Conservation (phyloP, 1,139 yeast genomes). For the Scheffersomyces segobiensis region DNA sequence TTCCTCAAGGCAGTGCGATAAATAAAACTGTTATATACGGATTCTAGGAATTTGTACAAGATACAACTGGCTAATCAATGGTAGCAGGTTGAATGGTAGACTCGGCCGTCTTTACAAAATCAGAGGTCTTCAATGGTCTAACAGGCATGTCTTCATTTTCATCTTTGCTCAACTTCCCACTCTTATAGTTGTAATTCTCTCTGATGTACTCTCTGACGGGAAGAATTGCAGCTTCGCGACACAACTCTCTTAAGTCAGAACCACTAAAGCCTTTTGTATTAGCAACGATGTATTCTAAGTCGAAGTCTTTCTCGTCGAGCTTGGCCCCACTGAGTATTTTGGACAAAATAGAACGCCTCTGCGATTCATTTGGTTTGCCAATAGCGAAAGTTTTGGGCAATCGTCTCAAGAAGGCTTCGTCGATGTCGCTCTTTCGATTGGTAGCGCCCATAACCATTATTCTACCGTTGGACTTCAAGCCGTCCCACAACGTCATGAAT, state of each 20-base stretch:
- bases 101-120: conserved; percentile 40
- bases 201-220: conserved; percentile 86
- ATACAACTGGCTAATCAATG: conserved; percentile 23
- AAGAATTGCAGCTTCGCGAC: conserved; percentile 89
- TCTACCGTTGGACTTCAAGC: conserved; percentile 74
- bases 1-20: not conserved
- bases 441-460: conserved; percentile 94
- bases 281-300: conserved; percentile 58
- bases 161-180: conserved; percentile 40
- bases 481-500: conserved; percentile 98
- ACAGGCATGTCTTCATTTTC: conserved; percentile 32
- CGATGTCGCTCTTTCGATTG: conserved; percentile 88
- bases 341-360: conserved; percentile 67
- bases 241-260: conserved; percentile 85
- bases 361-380: conserved; percentile 66
- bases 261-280: conserved; percentile 83
- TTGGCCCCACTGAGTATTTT: conserved; percentile 68
- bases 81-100: conserved; percentile 34
- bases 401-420: conserved; percentile 86
- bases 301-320: conserved; percentile 57
- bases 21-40: not conserved
- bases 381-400: conserved; percentile 90
- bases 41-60: not conserved
- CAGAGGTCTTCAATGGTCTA: conserved; percentile 47
- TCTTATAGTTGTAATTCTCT: conserved; percentile 39